These are phyloP conservation scores for Mollisia scopiformis DNA, from an alignment of 2,329 filamentous ascomycete species.

Conservation along the genomic window DNA sequence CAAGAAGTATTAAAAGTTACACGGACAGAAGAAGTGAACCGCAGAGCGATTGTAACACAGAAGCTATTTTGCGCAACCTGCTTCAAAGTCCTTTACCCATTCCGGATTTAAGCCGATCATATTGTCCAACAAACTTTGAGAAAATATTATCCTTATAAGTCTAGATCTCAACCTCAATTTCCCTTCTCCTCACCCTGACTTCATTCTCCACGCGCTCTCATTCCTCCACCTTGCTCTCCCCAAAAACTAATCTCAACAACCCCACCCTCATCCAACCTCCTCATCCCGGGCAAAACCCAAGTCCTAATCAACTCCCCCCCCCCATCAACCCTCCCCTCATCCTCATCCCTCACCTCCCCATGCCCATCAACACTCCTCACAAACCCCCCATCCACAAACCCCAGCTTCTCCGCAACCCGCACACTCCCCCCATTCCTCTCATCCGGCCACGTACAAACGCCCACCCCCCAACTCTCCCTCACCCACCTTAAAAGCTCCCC, in stretches of 20 bases:
- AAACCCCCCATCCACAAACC: conserved; percentile 27
- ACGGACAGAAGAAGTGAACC: too few relatives aligned
- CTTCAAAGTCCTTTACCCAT: too few relatives aligned
- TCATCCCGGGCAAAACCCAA: conserved; percentile 39
- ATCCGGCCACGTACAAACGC: conserved; percentile 28
- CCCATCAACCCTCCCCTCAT: background rate
- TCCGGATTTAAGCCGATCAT: too few relatives aligned
- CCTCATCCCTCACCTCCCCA: background rate
- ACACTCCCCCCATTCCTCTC: conserved; percentile 25
- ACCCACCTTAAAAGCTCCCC: conserved; percentile 27
- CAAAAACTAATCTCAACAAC: background rate
- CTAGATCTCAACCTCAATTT: too few relatives aligned
- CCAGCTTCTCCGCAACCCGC: conserved; percentile 30
- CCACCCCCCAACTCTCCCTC: conserved; percentile 16
- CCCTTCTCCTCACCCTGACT: too few relatives aligned
- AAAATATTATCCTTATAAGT: too few relatives aligned
- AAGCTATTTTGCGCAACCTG: too few relatives aligned
- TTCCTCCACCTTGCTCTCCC: too few relatives aligned
- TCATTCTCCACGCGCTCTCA: too few relatives aligned
- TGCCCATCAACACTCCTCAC: background rate
- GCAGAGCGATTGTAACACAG: too few relatives aligned
- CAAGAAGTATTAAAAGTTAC: too few relatives aligned
- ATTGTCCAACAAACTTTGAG: too few relatives aligned
- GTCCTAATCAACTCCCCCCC: conserved; percentile 12
- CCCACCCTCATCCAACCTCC: conserved; percentile 24